These are phyloP conservation scores for Trichoderma breve DNA, from an alignment of 2,329 filamentous ascomycete genomes.

Conservation along the genomic window DNA sequence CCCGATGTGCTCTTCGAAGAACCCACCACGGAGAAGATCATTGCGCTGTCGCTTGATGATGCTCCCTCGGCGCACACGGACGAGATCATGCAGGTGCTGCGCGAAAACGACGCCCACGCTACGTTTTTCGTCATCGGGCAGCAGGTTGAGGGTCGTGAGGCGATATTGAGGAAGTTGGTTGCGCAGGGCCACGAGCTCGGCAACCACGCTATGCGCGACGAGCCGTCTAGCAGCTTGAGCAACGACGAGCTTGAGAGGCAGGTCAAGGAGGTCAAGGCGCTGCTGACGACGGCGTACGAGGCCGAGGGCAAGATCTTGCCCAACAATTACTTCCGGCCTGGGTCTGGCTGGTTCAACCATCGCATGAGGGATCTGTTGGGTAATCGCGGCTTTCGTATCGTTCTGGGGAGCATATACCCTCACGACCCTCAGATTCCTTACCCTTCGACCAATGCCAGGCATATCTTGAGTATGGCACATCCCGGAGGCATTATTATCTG, in stretches of 20 bases:
- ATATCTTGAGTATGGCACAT: slow-evolving; percentile 75
- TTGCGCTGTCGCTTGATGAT: slow-evolving; percentile 87
- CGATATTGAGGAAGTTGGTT: slow-evolving; percentile 57
- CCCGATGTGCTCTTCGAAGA: slow-evolving; percentile 79
- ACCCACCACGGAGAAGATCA: slow-evolving; percentile 52
- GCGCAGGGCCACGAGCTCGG: slow-evolving; percentile 67
- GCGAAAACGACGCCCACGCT: slow-evolving; percentile 64
- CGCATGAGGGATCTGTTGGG: slow-evolving; percentile 63
- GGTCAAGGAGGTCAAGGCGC: slow-evolving; percentile 61
- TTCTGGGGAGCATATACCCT: slow-evolving; percentile 83
- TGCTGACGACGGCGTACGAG: slow-evolving; percentile 57
- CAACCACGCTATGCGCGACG: slow-evolving; percentile 89
- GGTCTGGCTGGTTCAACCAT: slow-evolving; percentile 77
- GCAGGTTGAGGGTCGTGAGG: slow-evolving; percentile 61
- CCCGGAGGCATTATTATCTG: slow-evolving; percentile 81
- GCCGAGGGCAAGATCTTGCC: slow-evolving; percentile 45
- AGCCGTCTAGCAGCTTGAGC: slow-evolving; percentile 64
- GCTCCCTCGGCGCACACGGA: slow-evolving; percentile 70
- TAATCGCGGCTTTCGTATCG: slow-evolving; percentile 65
- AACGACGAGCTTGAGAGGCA: slow-evolving; percentile 60
- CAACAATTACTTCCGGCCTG: slow-evolving; percentile 74
- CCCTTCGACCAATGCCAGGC: slow-evolving; percentile 67
- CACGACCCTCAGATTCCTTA: slow-evolving; percentile 84
- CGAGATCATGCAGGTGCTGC: slow-evolving; percentile 68
- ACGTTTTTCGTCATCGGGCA: slow-evolving; percentile 88